Base-by-base conservation (phyloP, 2,329 filamentous ascomycete genomes). In the Colletotrichum kahawae region DNA sequence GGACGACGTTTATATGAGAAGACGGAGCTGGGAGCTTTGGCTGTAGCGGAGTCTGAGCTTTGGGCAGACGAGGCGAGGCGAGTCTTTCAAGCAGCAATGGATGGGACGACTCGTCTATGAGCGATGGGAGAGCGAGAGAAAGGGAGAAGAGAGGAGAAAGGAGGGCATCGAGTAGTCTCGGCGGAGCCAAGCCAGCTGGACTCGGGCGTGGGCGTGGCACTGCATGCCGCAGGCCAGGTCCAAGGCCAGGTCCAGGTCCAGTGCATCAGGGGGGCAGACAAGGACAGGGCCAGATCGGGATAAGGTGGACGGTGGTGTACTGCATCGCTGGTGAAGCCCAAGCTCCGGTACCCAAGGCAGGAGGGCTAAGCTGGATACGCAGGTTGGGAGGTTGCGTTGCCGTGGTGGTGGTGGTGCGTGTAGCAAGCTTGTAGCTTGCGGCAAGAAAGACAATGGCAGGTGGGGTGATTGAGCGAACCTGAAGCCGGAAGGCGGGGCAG, bases 401-500 rank as follows among this genome's bases (percentile, higher is more conserved):
- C 43, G 43, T 21, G 7, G 29, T 60, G 57, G 33, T 33, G 29
- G n/a, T 21, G 29, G 31, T 34, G 29, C 57, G 57, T 33, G 33
- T 31, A 33, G 29, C 18, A 31, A 60, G 57, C 27, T 60, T 29
- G 27, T 60, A 60, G 29, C 57, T 31, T 36, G 34, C 31, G 59
- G 59, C 16, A 63, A 21, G 59, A 24, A 63, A 24, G 60, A 34
- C 64, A 67, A 29, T 34, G 64, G 48, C 43, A 67, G 65, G 65
- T 67, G 65, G 65, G 65, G 65, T 67, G 65, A 67, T 31, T 67
- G 31, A 59, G 51, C 33, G 21, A 51, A 57, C 65, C 36, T 67
- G 67, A 62, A 69, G 33, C 54, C 56, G 67, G 67, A 62, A 69
- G 67, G 67, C 67, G 67, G 67, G 67, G 67, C 54, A 59, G 24